Percentiles rank a stretch among this genome's conserved stretches.
These are phyloP conservation scores for Linnemannia exigua DNA, from an alignment of 192 early-diverging fungal species.

Conservation along the genomic window DNA sequence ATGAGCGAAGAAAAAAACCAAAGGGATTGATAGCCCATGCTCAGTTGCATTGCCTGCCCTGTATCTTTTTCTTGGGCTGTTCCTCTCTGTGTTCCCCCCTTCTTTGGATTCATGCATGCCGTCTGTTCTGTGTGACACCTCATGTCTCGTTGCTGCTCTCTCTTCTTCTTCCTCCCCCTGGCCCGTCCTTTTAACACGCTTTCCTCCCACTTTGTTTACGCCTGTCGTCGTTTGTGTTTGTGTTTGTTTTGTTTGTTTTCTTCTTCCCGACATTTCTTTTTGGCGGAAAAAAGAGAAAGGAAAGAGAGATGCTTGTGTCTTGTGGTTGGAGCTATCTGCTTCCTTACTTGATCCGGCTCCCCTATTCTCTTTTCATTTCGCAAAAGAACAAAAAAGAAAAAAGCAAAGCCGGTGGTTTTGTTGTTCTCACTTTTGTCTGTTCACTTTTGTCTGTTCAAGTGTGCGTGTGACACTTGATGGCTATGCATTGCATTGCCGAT, in stretches of 20 bases:
- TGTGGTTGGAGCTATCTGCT: background rate
- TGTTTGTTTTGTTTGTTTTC: constrained; percentile 4
- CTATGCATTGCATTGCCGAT: constrained; percentile 7
- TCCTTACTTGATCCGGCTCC: background rate
- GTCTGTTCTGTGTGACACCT: constrained; percentile 7
- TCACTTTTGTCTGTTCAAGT: background rate
- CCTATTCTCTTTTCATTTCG: background rate
- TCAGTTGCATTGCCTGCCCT: background rate
- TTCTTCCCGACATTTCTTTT: constrained; percentile 8
- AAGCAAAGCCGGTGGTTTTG: background rate
- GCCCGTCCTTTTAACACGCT: background rate
- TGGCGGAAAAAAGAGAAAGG: background rate
- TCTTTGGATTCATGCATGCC: constrained; percentile 27
- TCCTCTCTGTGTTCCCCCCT: background rate
- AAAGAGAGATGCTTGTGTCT: background rate
- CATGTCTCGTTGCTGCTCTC: background rate
- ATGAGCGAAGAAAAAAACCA: background rate
- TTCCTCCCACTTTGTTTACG: constrained; percentile 29
- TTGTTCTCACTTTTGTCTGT: background rate
- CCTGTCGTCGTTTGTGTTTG: background rate
- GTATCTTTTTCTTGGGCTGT: background rate
- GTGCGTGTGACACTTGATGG: background rate
- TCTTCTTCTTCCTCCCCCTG: too few relatives aligned
- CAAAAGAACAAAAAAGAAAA: background rate
- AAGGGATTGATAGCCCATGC: background rate